These are phyloP conservation scores for Rhodotorula taiwanensis DNA, from an alignment of 768 basidiomycete genomes.

Conservation along the genomic window DNA sequence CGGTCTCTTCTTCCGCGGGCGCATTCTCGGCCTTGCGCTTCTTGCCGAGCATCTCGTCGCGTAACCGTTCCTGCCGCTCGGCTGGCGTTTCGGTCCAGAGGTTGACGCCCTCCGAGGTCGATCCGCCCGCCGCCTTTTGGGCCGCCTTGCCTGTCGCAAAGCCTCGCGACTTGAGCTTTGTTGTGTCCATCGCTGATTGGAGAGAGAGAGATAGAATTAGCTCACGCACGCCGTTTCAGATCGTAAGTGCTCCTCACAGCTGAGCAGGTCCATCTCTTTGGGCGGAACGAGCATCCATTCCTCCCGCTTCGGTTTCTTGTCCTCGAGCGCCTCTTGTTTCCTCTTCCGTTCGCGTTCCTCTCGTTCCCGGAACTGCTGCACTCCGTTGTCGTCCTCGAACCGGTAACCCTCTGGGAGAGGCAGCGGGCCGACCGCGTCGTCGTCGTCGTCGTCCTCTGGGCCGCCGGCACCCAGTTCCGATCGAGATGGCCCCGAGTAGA, in stretches of 20 bases:
- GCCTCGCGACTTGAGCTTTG: constrained; percentile 67
- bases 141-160: constrained; percentile 51
- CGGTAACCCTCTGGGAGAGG: constrained; percentile 53
- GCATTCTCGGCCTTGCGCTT: constrained; percentile 63
- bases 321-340: constrained; percentile 56
- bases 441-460: constrained; percentile 52
- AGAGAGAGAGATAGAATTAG: neutral
- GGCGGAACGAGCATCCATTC: constrained; percentile 99
- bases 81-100: constrained; percentile 98
- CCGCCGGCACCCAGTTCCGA: no score
- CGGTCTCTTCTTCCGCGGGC: constrained; percentile 40
- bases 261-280: constrained; percentile 66
- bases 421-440: constrained; percentile 71
- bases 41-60: constrained; percentile 81
- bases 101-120: constrained; percentile 40
- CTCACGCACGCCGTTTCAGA: neutral
- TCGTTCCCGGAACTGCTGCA: constrained; percentile 72
- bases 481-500: no score
- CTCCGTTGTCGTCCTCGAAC: constrained; percentile 53
- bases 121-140: constrained; percentile 46
- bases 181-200: constrained; percentile 71
- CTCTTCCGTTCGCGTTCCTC: constrained; percentile 70
- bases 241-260: constrained; percentile 55
- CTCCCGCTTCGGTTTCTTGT: constrained; percentile 68
- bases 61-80: constrained; percentile 81